Conservation (phyloP, 495 filamentous ascomycete genomes). For the Trichoderma erinaceum region DNA sequence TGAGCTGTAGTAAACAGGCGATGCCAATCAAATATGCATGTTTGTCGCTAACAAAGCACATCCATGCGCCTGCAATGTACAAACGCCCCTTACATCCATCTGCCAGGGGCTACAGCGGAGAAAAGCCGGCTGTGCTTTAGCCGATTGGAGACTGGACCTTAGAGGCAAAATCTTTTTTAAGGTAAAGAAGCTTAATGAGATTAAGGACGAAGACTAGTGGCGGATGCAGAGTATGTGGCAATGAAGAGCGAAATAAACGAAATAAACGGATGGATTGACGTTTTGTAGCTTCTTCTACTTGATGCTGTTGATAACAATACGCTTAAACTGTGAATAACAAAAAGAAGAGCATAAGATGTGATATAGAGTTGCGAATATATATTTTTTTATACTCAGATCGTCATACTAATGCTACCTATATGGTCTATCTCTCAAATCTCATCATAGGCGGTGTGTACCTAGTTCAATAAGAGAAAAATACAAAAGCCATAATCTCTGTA, state of each 20-base stretch:
- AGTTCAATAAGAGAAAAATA: not conserved
- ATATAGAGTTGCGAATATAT: no score
- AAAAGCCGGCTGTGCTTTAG: slow-evolving; percentile 1
- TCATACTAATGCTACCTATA: no score
- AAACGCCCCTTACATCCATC: not conserved
- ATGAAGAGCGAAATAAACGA: not conserved
- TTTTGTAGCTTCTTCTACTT: no score
- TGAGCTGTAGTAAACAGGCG: not conserved
- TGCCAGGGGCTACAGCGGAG: not conserved
- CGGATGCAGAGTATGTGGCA: no score
- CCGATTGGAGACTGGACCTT: not conserved
- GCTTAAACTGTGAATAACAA: no score
- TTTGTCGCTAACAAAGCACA: not conserved
- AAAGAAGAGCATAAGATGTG: no score
- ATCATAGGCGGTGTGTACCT: no score
- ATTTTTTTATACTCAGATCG: no score
- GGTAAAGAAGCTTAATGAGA: slow-evolving; percentile 5
- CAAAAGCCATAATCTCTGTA: no score
- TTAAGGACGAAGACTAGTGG: slow-evolving; percentile 1
- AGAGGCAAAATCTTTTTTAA: not conserved
- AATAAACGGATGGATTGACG: no score
- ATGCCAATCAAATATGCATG: not conserved
- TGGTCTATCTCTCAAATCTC: no score
- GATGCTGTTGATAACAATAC: no score
- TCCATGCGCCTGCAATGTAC: not conserved